Conservation (phyloP, 176 grass and related monocot species). For the Dendrocalamus sinicus region DNA sequence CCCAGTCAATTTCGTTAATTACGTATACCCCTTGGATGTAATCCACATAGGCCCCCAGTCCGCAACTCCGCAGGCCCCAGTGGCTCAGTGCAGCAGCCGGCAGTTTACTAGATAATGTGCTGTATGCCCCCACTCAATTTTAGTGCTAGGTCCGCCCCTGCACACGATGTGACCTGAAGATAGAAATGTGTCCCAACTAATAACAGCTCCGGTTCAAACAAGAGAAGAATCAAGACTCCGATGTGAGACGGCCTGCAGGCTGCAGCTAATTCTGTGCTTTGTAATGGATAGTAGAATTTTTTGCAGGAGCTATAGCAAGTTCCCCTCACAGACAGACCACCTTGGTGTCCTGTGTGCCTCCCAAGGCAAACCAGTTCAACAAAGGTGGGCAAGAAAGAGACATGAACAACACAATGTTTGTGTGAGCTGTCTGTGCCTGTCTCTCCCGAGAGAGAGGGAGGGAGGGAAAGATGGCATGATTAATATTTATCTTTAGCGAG, state of each 20-base stretch:
- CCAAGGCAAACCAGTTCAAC: conserved; percentile 46
- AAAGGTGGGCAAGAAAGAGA: conserved; percentile 60
- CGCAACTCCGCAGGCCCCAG: no score
- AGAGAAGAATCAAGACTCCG: conserved; percentile 16
- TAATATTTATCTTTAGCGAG: conserved; percentile 35
- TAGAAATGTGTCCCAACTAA: conserved; percentile 14
- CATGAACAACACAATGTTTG: conserved; percentile 62
- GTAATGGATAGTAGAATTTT: conserved; percentile 17
- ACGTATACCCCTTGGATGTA: no score
- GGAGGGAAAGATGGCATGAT: conserved; percentile 42
- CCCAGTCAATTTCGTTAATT: no score
- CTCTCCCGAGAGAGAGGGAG: not conserved
- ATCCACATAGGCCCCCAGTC: no score
- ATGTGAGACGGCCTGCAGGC: conserved; percentile 29
- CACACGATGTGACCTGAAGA: not conserved
- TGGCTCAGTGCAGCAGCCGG: no score
- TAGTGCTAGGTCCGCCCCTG: no score
- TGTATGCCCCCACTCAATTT: no score
- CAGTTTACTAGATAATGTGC: no score
- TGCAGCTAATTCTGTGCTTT: conserved; percentile 19
- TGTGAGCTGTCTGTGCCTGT: conserved; percentile 50
- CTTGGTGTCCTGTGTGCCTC: conserved; percentile 36
- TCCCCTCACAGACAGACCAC: conserved; percentile 11
- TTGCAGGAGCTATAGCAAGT: not conserved
- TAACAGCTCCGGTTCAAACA: conserved; percentile 7